These are phyloP conservation scores for Mariannaea sp. DNA, from an alignment of 2,329 filamentous ascomycete species.

Conservation along the genomic window DNA sequence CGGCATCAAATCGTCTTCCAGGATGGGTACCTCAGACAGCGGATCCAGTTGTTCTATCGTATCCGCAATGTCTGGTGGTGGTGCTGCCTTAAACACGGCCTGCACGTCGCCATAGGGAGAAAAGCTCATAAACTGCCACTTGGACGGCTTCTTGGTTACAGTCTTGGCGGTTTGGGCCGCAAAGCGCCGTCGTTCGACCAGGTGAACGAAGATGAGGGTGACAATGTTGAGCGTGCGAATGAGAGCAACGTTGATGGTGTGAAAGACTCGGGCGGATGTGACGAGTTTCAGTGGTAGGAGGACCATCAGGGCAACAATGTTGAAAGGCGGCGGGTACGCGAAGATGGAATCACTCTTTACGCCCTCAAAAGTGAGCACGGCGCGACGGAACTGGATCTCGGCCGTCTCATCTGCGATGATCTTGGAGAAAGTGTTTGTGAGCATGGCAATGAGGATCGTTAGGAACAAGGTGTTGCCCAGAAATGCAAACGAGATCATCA, in stretches of 20 bases:
- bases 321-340: slow-evolving; percentile 71
- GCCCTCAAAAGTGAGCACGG: slow-evolving; percentile 74
- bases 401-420: slow-evolving; percentile 71
- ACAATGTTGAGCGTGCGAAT: slow-evolving; percentile 68
- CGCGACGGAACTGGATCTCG: slow-evolving; percentile 73
- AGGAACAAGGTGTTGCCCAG: slow-evolving; percentile 76
- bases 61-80: slow-evolving; percentile 49
- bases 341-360: slow-evolving; percentile 76
- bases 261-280: slow-evolving; percentile 67
- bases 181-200: slow-evolving; percentile 65
- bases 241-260: slow-evolving; percentile 71
- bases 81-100: slow-evolving; percentile 62
- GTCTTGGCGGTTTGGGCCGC: slow-evolving; percentile 26
- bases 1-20: slow-evolving; percentile 38
- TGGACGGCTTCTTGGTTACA: slow-evolving; percentile 33
- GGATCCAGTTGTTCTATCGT: slow-evolving; percentile 41
- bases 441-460: slow-evolving; percentile 74
- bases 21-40: slow-evolving; percentile 37
- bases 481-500: slow-evolving; percentile 76
- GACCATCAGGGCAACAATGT: slow-evolving; percentile 66
- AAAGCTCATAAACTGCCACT: slow-evolving; percentile 53
- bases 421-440: slow-evolving; percentile 72
- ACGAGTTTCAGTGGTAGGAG: slow-evolving; percentile 69
- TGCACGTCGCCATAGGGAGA: slow-evolving; percentile 65
- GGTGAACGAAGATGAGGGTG: slow-evolving; percentile 62